Evolutionary conservation across 441 rosid genomes (phyloP).

Genomic region (Eugenia klotzschiana): DNA sequence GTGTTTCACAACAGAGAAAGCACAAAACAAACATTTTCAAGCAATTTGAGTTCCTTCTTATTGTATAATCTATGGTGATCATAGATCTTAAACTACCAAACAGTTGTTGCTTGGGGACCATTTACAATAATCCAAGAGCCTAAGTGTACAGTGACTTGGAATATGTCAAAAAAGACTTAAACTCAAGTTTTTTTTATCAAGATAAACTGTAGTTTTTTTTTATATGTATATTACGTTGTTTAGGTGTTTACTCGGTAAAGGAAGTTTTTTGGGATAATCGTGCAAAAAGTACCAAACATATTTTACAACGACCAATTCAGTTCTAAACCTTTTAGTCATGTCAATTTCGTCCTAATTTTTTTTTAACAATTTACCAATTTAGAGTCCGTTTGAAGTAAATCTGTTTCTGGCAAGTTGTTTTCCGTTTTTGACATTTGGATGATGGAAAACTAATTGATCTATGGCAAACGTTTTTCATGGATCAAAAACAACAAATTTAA

Average conservation of each 20-base stretch:
- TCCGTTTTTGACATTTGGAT: neutral
- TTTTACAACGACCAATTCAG: too few relatives aligned
- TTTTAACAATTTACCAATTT: too few relatives aligned
- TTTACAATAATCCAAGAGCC: neutral
- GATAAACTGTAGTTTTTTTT: too few relatives aligned
- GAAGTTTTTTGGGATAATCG: neutral
- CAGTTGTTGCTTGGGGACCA: neutral
- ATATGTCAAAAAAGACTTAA: neutral
- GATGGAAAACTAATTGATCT: neutral
- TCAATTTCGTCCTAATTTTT: too few relatives aligned
- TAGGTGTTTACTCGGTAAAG: neutral
- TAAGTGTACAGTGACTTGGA: too few relatives aligned
- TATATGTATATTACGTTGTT: neutral
- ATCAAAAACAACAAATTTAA: too few relatives aligned
- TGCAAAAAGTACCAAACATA: too few relatives aligned
- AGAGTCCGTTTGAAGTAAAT: too few relatives aligned
- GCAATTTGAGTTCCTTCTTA: neutral
- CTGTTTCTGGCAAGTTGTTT: neutral
- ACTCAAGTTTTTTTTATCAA: neutral
- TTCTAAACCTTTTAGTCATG: too few relatives aligned
- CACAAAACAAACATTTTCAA: neutral
- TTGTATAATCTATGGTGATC: neutral
- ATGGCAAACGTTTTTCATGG: too few relatives aligned
- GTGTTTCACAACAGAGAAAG: neutral
- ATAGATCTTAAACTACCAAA: neutral